These are phyloP conservation scores for Triticum turgidum DNA, from an alignment of 176 grass and related monocot species.

Conservation along the genomic window DNA sequence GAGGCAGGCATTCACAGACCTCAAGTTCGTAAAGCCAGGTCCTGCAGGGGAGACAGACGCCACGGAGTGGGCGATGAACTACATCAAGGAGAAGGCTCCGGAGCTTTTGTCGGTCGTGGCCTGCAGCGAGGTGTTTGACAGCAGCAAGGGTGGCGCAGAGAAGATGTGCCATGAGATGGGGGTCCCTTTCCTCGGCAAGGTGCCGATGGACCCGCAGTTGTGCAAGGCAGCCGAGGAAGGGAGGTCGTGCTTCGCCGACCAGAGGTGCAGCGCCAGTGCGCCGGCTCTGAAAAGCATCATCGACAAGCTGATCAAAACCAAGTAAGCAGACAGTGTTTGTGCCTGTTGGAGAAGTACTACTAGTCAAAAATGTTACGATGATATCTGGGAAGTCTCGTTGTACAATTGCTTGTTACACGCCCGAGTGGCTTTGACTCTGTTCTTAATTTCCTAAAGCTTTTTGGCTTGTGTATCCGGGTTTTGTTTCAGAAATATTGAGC, in stretches of 20 bases:
- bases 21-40: conserved; percentile 55
- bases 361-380: background rate
- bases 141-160: conserved; percentile 66
- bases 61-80: conserved; percentile 60
- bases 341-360: background rate
- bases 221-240: conserved; percentile 96
- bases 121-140: conserved; percentile 87
- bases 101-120: conserved; percentile 63
- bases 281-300: conserved; percentile 70
- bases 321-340: conserved; percentile 15
- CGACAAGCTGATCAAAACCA: conserved; percentile 57
- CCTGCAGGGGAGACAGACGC: conserved; percentile 51
- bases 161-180: conserved; percentile 88
- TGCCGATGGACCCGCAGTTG: conserved; percentile 85
- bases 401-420: background rate
- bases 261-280: conserved; percentile 73
- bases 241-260: conserved; percentile 79
- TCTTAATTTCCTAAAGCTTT: background rate
- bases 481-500: background rate
- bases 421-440: background rate
- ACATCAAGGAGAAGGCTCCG: conserved; percentile 64
- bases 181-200: conserved; percentile 87
- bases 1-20: conserved; percentile 50
- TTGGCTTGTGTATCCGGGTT: background rate
- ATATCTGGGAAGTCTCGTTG: background rate